Base-by-base conservation (phyloP, 1,284 basidiomycete species). In the Ganoderma meredithae region DNA sequence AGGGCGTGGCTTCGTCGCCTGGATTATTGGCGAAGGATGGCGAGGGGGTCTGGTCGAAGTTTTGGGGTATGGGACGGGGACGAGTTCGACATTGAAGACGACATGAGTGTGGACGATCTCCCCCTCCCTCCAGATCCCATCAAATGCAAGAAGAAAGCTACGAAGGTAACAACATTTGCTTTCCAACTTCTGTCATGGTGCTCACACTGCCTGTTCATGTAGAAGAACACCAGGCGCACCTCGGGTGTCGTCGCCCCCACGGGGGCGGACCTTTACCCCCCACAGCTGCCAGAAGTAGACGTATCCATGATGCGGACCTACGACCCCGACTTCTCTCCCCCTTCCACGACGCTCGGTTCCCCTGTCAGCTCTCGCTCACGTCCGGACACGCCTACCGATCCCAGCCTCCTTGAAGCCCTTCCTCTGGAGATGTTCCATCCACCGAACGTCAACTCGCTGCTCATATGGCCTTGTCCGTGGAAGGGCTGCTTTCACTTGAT, bases 271-370 rank as follows among this genome's bases (percentile, higher is more conserved):
- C 7, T 49, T 22, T 43, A 47, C 44, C 31, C 27, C 61, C 31
- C 36, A 39, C 44, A 27, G n/a, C 33, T 0, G 8, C 31, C 44
- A 25, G 36, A 27, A 43, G 33, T 41, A 33, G 62, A 49, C 39
- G 1, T 12, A n/a, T 25, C 58, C 7, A 60, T 41, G 39, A 60
- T 68, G 15, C 74, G 68, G 65, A 77, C 75, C 8, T 86, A 86
- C 68, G 85, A 84, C 70, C 61, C 68, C 25, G 88, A 89, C 73
- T 88, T 88, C 74, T 84, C 84, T 15, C 80, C 83, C 31, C 79
- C 81, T 1, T 78, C 79, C 33, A 60, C 58, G 15, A 60, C 58
- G 7, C 58, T 60, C 2, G 58, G 58, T 19, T 72, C 75, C 10
- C 79, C 81, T 25, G 61, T 63, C 36, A 66, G 62, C 1, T 40